Evolutionary conservation across 306 rosid genomes (phyloP), one percentile per base, ranked within the genome.

Genomic region (Albizia julibrissin): DNA sequence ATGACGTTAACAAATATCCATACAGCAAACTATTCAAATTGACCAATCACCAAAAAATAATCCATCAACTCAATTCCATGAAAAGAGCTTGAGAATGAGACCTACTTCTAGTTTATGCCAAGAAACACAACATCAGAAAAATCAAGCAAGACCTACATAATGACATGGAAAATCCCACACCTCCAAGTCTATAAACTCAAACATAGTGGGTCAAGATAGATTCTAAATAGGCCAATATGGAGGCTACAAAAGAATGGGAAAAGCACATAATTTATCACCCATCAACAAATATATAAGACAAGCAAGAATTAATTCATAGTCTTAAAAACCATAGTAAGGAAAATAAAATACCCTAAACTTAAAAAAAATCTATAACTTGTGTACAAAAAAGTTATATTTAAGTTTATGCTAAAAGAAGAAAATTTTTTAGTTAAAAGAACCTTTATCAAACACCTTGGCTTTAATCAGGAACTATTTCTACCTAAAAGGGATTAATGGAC

Each of bases 51-150:
- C n/a, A n/a, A n/a, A n/a, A n/a, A n/a, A n/a, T n/a, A n/a, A n/a
- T 86, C 89, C 97, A 85, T 87, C 97, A 82, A 87, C 89, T 88
- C 79, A 79, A 43, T 73, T 80, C 72, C 84, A 75, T 5, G 18
- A 49, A 14, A 83, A 43, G 37, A 69, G 47, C 85, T 26, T 59
- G 52, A 7, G 1, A 66, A 24, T 52, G 61, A 10, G 3, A 66
- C 37, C 84, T 79, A 39, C 69, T 62, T 66, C 80, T 69, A 26
- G 34, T 75, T 75, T 77, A 69, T 64, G 22, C 78, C 79, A 66
- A 76, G 46, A 62, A 58, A 68, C 82, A 82, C 66, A 82, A 37
- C n/a, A n/a, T n/a, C n/a, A n/a, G n/a, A n/a, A n/a, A n/a, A n/a
- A n/a, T n/a, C n/a, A n/a, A n/a, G n/a, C 52, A 83, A 64, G 44